phyloP scores from a whole-genome alignment of 495 filamentous ascomycete genomes.

The Penicillium chermesinum region DNA sequence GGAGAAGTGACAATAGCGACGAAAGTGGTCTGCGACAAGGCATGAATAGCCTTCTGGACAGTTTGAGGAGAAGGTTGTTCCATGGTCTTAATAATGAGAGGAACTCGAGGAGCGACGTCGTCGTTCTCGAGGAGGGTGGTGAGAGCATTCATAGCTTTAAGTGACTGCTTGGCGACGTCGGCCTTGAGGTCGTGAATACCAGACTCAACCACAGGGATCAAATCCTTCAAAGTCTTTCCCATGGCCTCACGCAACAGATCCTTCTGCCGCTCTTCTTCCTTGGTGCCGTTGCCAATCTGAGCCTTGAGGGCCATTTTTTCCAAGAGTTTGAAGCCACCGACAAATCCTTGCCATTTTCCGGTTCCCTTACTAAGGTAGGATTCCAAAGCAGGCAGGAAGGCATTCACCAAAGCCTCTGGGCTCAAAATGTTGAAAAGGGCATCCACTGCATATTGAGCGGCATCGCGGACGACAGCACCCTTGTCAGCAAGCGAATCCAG shows the following conservation, averaged over 20 bases:
- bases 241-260: conserved; percentile 85
- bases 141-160: conserved; percentile 84
- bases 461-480: conserved; percentile 78
- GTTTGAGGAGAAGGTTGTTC: conserved; percentile 86
- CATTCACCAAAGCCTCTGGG: conserved; percentile 74
- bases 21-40: conserved; percentile 96
- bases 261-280: conserved; percentile 76
- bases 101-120: conserved; percentile 89
- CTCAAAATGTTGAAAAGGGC: conserved; percentile 74
- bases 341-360: conserved; percentile 93
- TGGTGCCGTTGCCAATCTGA: conserved; percentile 71
- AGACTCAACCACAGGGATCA: conserved; percentile 88
- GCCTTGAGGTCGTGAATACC: conserved; percentile 96
- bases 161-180: conserved; percentile 83
- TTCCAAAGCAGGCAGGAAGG: conserved; percentile 67
- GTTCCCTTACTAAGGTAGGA: conserved; percentile 71
- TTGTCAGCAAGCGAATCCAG: conserved; percentile 91
- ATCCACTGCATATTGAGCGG: conserved; percentile 91
- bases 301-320: conserved; percentile 91
- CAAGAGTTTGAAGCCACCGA: conserved; percentile 75
- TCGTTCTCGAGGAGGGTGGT: conserved; percentile 93
- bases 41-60: conserved; percentile 91
- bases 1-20: conserved; percentile 97
- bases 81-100: conserved; percentile 90
- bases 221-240: conserved; percentile 80